Conservation (phyloP, 2,329 filamentous ascomycete species). For the Colletotrichum acutatum region DNA sequence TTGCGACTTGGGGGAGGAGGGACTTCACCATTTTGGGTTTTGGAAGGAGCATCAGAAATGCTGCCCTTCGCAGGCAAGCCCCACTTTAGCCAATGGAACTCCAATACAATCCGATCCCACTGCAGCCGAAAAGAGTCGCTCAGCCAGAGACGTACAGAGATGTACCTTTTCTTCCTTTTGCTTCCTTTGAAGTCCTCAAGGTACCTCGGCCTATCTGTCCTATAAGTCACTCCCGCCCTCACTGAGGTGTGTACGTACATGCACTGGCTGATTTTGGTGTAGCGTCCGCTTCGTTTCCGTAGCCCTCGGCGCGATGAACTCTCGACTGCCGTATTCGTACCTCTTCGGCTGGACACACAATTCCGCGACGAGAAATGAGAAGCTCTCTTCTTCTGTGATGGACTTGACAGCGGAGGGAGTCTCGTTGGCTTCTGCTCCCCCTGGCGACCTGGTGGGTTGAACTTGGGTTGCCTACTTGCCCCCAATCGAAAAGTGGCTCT, state of each 20-base stretch:
- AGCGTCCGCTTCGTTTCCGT: background rate
- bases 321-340: background rate
- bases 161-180: background rate
- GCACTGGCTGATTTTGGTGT: background rate
- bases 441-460: background rate
- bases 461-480: background rate
- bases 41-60: background rate
- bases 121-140: background rate
- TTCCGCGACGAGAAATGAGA: background rate
- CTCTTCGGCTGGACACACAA: background rate
- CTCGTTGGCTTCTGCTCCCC: background rate
- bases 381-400: background rate
- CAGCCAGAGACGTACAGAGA: background rate
- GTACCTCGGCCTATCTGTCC: background rate
- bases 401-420: background rate
- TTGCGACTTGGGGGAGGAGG: background rate
- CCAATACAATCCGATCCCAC: background rate
- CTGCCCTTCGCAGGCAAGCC: background rate
- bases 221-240: background rate
- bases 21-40: background rate
- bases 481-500: background rate
- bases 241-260: background rate
- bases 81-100: background rate
- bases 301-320: conserved; percentile 9
- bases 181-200: background rate